Conservation (phyloP, 2,329 filamentous ascomycete species). For the Penicillium sp. region DNA sequence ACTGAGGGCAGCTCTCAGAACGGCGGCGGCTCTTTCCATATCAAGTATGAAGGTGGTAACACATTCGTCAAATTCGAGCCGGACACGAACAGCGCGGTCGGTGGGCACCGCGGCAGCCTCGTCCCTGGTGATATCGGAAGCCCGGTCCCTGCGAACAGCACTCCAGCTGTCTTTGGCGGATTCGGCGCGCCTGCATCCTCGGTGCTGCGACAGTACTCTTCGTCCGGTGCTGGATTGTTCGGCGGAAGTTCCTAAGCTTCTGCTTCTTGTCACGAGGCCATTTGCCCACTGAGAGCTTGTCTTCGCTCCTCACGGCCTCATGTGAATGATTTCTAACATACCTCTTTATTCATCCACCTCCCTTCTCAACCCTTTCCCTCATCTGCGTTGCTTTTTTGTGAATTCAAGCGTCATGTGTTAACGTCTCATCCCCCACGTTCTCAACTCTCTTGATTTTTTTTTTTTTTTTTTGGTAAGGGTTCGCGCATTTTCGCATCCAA, state of each 20-base stretch:
- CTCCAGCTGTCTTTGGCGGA: slow-evolving; percentile 41
- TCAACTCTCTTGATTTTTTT: slow-evolving; percentile 18
- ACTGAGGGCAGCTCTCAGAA: slow-evolving; percentile 85
- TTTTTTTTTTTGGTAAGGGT: slow-evolving; percentile 1
- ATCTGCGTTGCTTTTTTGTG: slow-evolving; percentile 13
- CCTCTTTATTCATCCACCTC: slow-evolving; percentile 17
- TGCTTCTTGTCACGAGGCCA: background rate
- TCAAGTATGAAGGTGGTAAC: slow-evolving; percentile 56
- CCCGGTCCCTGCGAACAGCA: slow-evolving; percentile 55
- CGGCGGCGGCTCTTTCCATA: slow-evolving; percentile 84
- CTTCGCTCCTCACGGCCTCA: slow-evolving; percentile 9
- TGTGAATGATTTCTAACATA: slow-evolving; percentile 21
- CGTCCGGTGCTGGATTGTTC: slow-evolving; percentile 41
- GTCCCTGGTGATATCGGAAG: slow-evolving; percentile 70
- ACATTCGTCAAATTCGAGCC: slow-evolving; percentile 55
- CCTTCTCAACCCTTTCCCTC: slow-evolving; percentile 11
- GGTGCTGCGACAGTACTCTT: slow-evolving; percentile 41
- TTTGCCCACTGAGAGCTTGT: background rate
- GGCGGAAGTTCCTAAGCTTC: slow-evolving; percentile 25
- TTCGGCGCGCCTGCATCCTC: slow-evolving; percentile 37
- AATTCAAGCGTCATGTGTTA: slow-evolving; percentile 30
- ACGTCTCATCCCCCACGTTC: slow-evolving; percentile 26
- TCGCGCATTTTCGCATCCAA: slow-evolving; percentile 20
- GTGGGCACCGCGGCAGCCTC: slow-evolving; percentile 46
- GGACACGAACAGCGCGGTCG: slow-evolving; percentile 50